Evolutionary conservation across 2,329 filamentous ascomycete genomes (phyloP), one percentile per base, ranked within the genome.

Genomic region (Colletotrichum simmondsii): DNA sequence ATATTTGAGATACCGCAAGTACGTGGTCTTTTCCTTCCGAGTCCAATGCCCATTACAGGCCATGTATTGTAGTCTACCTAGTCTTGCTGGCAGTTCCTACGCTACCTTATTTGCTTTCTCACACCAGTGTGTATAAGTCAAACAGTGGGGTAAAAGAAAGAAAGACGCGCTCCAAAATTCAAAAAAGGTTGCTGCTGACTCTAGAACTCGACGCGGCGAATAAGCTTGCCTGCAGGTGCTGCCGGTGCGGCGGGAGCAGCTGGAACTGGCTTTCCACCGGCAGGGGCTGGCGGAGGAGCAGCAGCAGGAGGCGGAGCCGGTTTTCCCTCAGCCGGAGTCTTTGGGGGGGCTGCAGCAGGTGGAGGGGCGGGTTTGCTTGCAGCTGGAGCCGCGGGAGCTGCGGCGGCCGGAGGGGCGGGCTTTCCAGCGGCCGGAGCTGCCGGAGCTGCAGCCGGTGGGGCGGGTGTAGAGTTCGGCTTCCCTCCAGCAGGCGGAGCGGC

Each of bases 381-480:
- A 16, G 63, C 49, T 2, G 63, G 63, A 4, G 68, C 42, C 4
- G 52, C 49, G 2, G 68, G 62, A 2, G 56, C 28, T 3, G 62
- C 62, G 4, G 62, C 62, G 8, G 67, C 24, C 2, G 67, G 61
- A 24, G 61, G 19, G 19, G 61, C 61, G 16, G 68, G 68, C n/a
- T 70, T 70, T 2, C 68, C 42, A 57, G 32, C 68, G 4, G 62
- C 62, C 6, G 68, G 62, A 2, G 62, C 56, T 1, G 56, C 32
- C 3, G 66, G 66, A n/a, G 65, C 22, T 7, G 58, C 66, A 4
- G 62, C 53, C 22, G 35, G 53, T 22, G 63, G 14, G 14, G 14
- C 37, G 14, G 37, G 37, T 42, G 53, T 19, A 52, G 42, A 24
- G 52, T 22, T 26, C 6, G 63, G 52, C 22, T 57, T 65, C 2